Percentiles rank a stretch among this genome's conserved stretches.
phyloP scores from a whole-genome alignment of 805 yeast species.

The Clavispora carvajalis region DNA sequence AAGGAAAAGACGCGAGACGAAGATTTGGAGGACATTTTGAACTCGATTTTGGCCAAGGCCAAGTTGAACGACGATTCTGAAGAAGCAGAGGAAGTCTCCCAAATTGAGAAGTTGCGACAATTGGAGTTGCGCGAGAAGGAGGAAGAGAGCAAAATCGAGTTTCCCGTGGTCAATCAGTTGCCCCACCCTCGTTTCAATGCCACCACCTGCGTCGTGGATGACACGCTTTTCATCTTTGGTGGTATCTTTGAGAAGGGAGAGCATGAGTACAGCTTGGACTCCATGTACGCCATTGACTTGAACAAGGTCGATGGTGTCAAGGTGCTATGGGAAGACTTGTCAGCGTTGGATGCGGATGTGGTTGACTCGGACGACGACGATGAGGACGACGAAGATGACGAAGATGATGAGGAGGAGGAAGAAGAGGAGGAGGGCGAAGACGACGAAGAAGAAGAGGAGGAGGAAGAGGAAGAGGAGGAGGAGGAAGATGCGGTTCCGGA shows the following conservation, averaged over 20 bases:
- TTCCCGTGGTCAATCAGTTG: constrained; percentile 52
- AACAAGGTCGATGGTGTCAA: constrained; percentile 84
- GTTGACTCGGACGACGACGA: constrained; percentile 62
- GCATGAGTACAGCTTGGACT: constrained; percentile 75
- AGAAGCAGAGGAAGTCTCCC: constrained; percentile 30
- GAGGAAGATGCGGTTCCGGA: constrained; percentile 76
- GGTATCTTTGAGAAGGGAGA: constrained; percentile 91
- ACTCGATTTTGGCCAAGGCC: constrained; percentile 69
- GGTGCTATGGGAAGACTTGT: constrained; percentile 83
- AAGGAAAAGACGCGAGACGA: constrained; percentile 60
- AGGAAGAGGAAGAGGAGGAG: constrained; percentile 54
- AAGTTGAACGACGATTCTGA: constrained; percentile 50
- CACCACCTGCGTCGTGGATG: constrained; percentile 78
- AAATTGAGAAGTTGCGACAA: constrained; percentile 31
- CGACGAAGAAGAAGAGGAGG: constrained; percentile 66
- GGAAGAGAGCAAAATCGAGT: constrained; percentile 40
- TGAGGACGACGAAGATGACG: constrained; percentile 47
- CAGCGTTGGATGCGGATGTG: constrained; percentile 47
- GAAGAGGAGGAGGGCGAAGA: constrained; percentile 43
- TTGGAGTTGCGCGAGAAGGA: constrained; percentile 38
- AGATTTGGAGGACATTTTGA: constrained; percentile 77
- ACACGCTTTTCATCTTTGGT: constrained; percentile 76
- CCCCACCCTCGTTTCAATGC: constrained; percentile 93
- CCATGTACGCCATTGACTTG: constrained; percentile 80
- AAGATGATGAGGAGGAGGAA: constrained; percentile 53